A percentile compares a stretch with the other conserved stretches of the same genome.
Evolutionary conservation across 2,329 filamentous ascomycete genomes (phyloP).

Genomic region (Fusarium haematococcum): DNA sequence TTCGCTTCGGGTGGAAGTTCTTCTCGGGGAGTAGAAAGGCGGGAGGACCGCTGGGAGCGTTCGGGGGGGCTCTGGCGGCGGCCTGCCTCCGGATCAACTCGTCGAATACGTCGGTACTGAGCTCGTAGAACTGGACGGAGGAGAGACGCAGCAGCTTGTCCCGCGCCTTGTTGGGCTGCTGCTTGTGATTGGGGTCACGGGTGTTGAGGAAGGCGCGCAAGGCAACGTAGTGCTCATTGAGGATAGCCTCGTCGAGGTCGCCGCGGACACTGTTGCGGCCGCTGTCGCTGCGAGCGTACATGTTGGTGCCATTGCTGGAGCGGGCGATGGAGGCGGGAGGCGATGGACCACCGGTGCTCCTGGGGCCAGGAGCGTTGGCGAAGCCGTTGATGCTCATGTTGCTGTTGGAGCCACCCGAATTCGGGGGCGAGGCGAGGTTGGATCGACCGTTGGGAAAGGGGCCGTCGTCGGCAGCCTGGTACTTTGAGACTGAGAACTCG

Average conservation of each 20-base stretch:
- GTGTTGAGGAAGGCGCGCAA: slow-evolving; percentile 81
- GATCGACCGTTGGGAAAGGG: slow-evolving; percentile 66
- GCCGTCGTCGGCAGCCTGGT: slow-evolving; percentile 68
- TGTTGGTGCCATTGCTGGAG: slow-evolving; percentile 82
- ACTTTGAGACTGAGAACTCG: slow-evolving; percentile 82
- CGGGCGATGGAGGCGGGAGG: slow-evolving; percentile 89
- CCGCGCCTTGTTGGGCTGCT: slow-evolving; percentile 86
- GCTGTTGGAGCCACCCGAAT: slow-evolving; percentile 71
- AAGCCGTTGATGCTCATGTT: slow-evolving; percentile 71
- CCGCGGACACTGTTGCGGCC: slow-evolving; percentile 66
- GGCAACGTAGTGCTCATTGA: slow-evolving; percentile 84
- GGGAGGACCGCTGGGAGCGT: slow-evolving; percentile 68
- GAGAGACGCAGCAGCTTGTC: slow-evolving; percentile 94
- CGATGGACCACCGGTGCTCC: slow-evolving; percentile 75
- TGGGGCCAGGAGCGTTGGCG: slow-evolving; percentile 60
- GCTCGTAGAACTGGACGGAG: slow-evolving; percentile 92
- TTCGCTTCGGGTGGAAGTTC: slow-evolving; percentile 95
- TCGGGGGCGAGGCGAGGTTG: slow-evolving; percentile 76
- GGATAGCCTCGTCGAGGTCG: slow-evolving; percentile 72
- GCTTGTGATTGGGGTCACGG: slow-evolving; percentile 81
- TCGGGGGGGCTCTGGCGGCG: slow-evolving; percentile 65
- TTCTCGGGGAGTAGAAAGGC: slow-evolving; percentile 84
- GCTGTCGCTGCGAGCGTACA: slow-evolving; percentile 74
- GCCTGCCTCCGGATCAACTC: slow-evolving; percentile 90
- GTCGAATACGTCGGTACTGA: slow-evolving; percentile 98